Evolutionary conservation across 2,329 filamentous ascomycete genomes (phyloP).

Genomic region (Pestalotiopsis sp.): DNA sequence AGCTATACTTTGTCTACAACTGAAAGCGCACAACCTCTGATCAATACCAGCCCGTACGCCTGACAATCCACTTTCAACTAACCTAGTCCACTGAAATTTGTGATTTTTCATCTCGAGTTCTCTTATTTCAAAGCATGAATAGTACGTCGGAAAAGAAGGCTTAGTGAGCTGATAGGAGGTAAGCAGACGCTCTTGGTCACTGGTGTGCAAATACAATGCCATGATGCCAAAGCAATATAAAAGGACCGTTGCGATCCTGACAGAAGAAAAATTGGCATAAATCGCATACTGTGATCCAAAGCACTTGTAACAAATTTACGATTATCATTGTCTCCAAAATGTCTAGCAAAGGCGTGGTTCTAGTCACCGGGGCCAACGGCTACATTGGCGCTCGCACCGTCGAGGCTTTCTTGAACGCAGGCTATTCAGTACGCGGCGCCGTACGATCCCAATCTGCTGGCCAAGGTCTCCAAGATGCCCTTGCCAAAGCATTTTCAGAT

Average conservation of each 20-base stretch:
- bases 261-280: not conserved
- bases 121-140: no score
- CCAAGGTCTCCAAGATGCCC: slow-evolving; percentile 15
- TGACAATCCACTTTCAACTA: no score
- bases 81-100: no score
- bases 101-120: no score
- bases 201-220: no score
- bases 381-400: slow-evolving; percentile 33
- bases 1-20: not conserved
- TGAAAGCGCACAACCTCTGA: no score
- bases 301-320: not conserved
- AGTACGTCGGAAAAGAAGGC: no score
- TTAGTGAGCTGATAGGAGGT: no score
- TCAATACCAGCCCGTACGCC: no score
- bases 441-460: slow-evolving; percentile 24
- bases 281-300: not conserved
- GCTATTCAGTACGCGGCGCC: slow-evolving; percentile 33
- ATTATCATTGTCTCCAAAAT: not conserved
- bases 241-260: no score
- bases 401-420: slow-evolving; percentile 28
- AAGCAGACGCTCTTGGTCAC: no score
- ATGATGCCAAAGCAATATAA: no score
- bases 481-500: slow-evolving; percentile 17
- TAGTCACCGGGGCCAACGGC: slow-evolving; percentile 36
- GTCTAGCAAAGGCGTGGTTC: slow-evolving; percentile 22